A percentile compares a stretch with the other conserved stretches of the same genome.
Conservation (phyloP, 164 flowering plant species). For the Chloranthus sessilifolius region DNA sequence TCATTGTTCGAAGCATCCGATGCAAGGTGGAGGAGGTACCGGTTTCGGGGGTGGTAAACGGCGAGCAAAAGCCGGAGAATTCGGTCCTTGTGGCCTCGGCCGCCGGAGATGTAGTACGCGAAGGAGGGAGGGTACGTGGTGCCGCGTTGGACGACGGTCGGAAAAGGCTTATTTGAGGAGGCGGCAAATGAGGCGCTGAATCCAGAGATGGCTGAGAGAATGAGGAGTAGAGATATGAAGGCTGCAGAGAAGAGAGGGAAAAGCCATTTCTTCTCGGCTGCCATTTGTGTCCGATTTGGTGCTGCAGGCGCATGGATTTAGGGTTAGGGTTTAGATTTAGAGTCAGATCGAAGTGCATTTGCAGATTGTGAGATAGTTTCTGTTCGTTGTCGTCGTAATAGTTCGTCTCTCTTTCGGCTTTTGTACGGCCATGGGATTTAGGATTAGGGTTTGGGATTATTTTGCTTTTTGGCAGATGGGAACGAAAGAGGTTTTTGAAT, state of each 20-base stretch:
- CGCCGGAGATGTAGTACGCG: conserved; percentile 83
- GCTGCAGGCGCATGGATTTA: conserved; percentile 15
- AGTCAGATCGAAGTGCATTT: too few relatives aligned
- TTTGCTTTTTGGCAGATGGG: too few relatives aligned
- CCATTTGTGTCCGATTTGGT: conserved; percentile 28
- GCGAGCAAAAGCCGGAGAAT: conserved; percentile 67
- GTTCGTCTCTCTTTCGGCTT: too few relatives aligned
- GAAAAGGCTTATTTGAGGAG: conserved; percentile 23
- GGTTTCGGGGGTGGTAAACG: conserved; percentile 86
- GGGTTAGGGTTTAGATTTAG: conserved; percentile 7
- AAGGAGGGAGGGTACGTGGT: conserved; percentile 71
- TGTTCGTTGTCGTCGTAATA: too few relatives aligned
- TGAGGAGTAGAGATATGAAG: conserved; percentile 53
- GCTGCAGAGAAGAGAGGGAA: conserved; percentile 65
- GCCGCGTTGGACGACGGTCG: conserved; percentile 42
- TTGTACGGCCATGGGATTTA: too few relatives aligned
- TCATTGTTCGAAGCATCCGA: conserved; percentile 60
- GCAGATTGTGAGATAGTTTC: too few relatives aligned
- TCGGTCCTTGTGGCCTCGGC: conserved; percentile 53
- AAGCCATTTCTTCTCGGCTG: conserved; percentile 78
- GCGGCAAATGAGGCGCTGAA: conserved; percentile 31
- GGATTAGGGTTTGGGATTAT: too few relatives aligned
- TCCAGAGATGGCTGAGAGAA: conserved; percentile 50
- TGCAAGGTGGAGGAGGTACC: conserved; percentile 70
- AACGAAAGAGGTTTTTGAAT: too few relatives aligned